Base-by-base conservation (phyloP, 805 yeast genomes). In the Yarrowia deformans region DNA sequence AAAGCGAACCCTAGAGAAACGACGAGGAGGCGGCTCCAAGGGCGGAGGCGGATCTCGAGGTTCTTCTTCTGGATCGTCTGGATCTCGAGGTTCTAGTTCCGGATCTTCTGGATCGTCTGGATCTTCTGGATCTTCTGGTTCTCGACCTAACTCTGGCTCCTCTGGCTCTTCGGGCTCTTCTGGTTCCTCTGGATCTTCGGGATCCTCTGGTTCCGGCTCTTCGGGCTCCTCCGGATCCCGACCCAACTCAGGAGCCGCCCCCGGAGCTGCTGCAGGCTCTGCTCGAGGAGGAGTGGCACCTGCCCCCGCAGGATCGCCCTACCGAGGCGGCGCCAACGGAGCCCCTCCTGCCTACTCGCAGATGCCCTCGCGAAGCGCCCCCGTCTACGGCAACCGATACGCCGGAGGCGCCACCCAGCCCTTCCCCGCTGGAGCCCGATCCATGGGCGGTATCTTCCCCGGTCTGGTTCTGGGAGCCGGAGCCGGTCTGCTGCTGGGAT, bases 321-420 rank as follows among this genome's bases (percentile, higher is more conserved):
- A 39, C 48, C 40, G 69, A 48, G 48, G 43, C 32, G 49, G 55
- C 12, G 52, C 69, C 18, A 39, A 48, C 32, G 55, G 61, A 14
- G 48, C 70, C 10, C 68, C 68, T 18, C 55, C 55, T 7, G 43
- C 69, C 4, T 46, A 46, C 68, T 67, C 69, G 14, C 52, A 61
- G 16, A 39, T 40, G 37, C 70, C 68, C 19, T 66, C 70, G n/a
- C 43, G 68, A 39, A 37, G 39, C n/a, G 8, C 68, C 23, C 70
- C 70, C 16, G 56, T 63, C 13, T 49, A 50, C 48, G 66, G 69
- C n/a, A 54, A 61, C 61, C 50, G 52, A 6, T 70, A 70, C 61
- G 60, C 52, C 56, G 71, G 71, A 23, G 71, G 71, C 10, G 69
- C 71, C 12, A 18, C 61, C 12, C 52, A 45, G 48, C 71, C 71